Base-by-base conservation (phyloP, 176 grass and related monocot species). In the Aegilops sharonensis region DNA sequence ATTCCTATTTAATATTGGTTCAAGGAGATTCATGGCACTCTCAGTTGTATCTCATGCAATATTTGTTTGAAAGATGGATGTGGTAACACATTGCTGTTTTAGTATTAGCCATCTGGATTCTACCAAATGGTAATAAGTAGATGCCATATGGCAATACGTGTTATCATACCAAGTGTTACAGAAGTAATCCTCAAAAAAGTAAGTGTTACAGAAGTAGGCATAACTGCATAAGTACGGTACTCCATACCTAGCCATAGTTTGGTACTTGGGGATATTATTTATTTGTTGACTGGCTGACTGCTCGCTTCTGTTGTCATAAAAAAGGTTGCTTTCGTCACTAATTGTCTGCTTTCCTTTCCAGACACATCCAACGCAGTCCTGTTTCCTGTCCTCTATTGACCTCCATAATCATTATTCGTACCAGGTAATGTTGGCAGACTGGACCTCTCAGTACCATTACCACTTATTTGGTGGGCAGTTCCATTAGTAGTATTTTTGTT, bases 351-450 rank as follows among this genome's bases (percentile, higher is more conserved):
- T 40, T 71, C 79, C 80, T 64, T 83, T 75, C 15, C 89, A 99
- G 94, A 99, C 97, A 7, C 97, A 99, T 86, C 97, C 97, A 77
- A 99, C 97, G 47, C 94, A 99, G 81, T 97, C 94, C 61, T 99
- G 97, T 86, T 99, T 99, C 89, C 78, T 99, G 79, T 99, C 97
- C 84, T 99, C 97, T 27, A 97, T 99, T 90, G 97, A 99, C 93
- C 92, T 99, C 68, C 97, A 99, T 67, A 99, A 92, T 69, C 97
- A 99, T 97, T 99, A 99, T 85, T 97, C 97, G 3, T 99, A 99
- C 85, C 97, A 99, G 94, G 97, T 99, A 76, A 89, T 75, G 39
- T 79, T 92, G 63, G 25, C 76, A 88, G 76, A 83, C 31, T 83
- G 59, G 13, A 80, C 81, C 56, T 68, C 73, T 40, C 34, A 81